Evolutionary conservation across 139 green algal species (phyloP).

Genomic region (Coelastrella sp.): DNA sequence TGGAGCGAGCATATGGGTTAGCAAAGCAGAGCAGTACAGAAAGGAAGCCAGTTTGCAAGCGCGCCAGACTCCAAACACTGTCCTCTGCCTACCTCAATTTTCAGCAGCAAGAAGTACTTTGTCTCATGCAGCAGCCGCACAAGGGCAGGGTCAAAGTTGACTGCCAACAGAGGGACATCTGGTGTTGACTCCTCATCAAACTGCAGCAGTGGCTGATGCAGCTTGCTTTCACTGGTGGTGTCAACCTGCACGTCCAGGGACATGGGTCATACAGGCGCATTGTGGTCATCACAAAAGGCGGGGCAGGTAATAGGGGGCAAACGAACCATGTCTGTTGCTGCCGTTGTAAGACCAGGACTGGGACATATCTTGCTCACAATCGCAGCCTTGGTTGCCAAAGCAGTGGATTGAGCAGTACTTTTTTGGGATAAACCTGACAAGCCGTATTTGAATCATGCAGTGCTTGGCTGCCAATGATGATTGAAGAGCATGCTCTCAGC

Average conservation of each 20-base stretch:
- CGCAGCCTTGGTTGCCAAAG: no score
- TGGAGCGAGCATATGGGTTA: background rate
- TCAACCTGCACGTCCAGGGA: constrained; percentile 50
- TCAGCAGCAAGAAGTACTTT: constrained; percentile 90
- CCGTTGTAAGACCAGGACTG: background rate
- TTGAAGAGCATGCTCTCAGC: background rate
- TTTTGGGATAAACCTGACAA: no score
- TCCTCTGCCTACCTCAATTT: constrained; percentile 34
- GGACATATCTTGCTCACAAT: no score
- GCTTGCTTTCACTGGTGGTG: constrained; percentile 80
- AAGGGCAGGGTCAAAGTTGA: constrained; percentile 94
- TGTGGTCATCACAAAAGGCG: background rate
- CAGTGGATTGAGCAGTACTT: no score
- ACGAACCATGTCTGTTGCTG: background rate
- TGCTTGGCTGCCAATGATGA: background rate
- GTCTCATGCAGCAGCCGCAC: constrained; percentile 89
- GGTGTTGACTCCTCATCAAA: constrained; percentile 39
- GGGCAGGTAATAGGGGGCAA: no score
- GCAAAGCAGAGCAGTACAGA: background rate
- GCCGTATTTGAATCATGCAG: no score
- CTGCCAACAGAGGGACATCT: constrained; percentile 57
- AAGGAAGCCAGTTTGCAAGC: no score
- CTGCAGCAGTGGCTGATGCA: constrained; percentile 84
- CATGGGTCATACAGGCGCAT: no score
- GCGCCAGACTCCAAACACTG: background rate